Conservation (phyloP, 129 eudicot species). For the Calendula officinalis region DNA sequence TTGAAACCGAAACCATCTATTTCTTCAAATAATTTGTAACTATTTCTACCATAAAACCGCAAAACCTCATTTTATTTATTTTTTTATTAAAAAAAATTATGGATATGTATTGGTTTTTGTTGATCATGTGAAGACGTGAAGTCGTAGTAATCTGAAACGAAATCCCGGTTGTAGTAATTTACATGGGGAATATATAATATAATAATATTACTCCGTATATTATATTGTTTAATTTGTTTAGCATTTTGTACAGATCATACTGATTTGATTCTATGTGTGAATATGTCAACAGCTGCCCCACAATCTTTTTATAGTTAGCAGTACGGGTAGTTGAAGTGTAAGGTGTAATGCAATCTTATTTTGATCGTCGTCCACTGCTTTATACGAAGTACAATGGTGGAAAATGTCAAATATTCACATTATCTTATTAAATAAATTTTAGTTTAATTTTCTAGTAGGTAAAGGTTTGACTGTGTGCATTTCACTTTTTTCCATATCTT, state of each 20-base stretch:
- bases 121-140: constrained; percentile 1
- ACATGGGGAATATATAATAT: not conserved
- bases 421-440: too few relatives aligned
- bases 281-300: constrained; percentile 24
- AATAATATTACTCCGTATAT: not conserved
- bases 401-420: too few relatives aligned
- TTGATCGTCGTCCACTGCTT: not conserved
- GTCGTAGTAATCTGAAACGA: not conserved
- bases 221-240: not conserved
- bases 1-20: too few relatives aligned
- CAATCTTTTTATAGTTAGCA: constrained; percentile 12
- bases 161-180: not conserved
- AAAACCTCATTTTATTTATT: not conserved
- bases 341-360: not conserved
- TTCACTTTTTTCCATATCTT: too few relatives aligned
- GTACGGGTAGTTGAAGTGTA: constrained; percentile 3
- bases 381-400: too few relatives aligned
- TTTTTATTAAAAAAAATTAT: not conserved
- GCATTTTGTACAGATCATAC: not conserved
- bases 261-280: not conserved
- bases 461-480: too few relatives aligned
- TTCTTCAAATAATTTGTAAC: too few relatives aligned
- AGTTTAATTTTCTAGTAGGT: too few relatives aligned
- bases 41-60: not conserved
- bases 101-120: not conserved